Percentiles rank a stretch among this genome's conserved stretches.
Evolutionary conservation across 768 basidiomycete species (phyloP).

Genomic region (Rhizopogon rudus): DNA sequence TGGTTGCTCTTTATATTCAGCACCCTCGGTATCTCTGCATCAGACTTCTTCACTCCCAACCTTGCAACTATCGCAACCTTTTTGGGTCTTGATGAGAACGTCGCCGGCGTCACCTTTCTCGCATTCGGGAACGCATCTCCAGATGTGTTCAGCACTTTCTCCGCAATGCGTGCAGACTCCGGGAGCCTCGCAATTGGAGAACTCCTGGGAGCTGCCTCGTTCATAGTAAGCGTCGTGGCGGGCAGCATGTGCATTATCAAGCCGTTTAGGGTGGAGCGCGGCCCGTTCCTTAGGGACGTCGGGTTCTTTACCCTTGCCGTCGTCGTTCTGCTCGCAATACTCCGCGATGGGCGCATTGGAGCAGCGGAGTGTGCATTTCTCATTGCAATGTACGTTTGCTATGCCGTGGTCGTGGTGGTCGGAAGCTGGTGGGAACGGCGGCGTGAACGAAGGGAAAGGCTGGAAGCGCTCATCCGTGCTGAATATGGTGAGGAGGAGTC

Average conservation of each 20-base stretch:
- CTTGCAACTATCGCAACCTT: conserved; percentile 83
- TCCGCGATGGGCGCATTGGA: conserved; percentile 70
- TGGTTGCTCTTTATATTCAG: conserved; percentile 95
- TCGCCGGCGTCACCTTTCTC: conserved; percentile 94
- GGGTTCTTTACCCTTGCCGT: conserved; percentile 91
- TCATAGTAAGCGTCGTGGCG: conserved; percentile 94
- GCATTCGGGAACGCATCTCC: conserved; percentile 98
- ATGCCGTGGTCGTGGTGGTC: conserved; percentile 71
- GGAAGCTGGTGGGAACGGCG: conserved; percentile 74
- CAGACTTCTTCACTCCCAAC: conserved; percentile 98
- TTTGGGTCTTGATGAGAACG: conserved; percentile 85
- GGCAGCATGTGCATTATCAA: conserved; percentile 98
- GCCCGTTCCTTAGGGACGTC: conserved; percentile 88
- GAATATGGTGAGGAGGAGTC: conserved; percentile 53
- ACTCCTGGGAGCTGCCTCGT: conserved; percentile 89
- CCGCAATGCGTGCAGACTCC: conserved; percentile 80
- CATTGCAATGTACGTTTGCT: conserved; percentile 68
- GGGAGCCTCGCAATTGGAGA: conserved; percentile 93
- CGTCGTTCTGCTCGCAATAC: conserved; percentile 63
- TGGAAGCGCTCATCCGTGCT: conserved; percentile 49
- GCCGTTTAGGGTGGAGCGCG: conserved; percentile 79
- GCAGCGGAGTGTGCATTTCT: conserved; percentile 70
- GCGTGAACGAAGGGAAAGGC: conserved; percentile 38
- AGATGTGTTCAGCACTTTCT: conserved; percentile 94
- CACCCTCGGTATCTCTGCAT: conserved; percentile 89